These are phyloP conservation scores for Fusarium sp. DNA, from an alignment of 2,329 filamentous ascomycete species.

Conservation along the genomic window DNA sequence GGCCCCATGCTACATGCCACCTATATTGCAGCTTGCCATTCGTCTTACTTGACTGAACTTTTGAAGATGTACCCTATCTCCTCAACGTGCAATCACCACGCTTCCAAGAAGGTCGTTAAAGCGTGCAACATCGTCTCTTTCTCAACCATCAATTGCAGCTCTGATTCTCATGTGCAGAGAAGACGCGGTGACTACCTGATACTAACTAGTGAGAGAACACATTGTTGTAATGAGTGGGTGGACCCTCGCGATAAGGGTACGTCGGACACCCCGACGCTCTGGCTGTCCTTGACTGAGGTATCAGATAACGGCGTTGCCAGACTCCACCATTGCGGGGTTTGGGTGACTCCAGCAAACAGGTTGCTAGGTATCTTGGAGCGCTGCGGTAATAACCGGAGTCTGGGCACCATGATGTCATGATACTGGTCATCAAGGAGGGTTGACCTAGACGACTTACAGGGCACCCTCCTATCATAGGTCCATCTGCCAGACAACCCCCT, in stretches of 20 bases:
- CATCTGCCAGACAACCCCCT: not conserved
- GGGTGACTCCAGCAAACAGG: not conserved
- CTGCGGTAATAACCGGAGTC: not conserved
- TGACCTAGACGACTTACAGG: not conserved
- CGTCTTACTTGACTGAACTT: not conserved
- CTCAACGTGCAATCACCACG: not conserved
- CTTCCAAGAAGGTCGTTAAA: not conserved
- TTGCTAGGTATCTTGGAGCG: not conserved
- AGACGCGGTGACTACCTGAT: not conserved
- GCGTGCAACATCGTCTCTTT: not conserved
- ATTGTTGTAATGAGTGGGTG: not conserved
- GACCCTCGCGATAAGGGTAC: not conserved
- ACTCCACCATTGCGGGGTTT: not conserved
- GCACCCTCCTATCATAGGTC: not conserved
- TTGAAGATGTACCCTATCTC: not conserved
- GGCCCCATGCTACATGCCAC: not conserved
- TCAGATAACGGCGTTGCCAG: not conserved
- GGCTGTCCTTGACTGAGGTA: not conserved
- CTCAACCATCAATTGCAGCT: not conserved
- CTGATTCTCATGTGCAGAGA: not conserved
- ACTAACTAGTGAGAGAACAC: not conserved
- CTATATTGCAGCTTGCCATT: not conserved
- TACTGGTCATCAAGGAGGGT: not conserved
- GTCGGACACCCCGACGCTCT: not conserved
- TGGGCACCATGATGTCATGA: not conserved